Base-by-base conservation (phyloP, 1,284 basidiomycete species). In the Coriolopsis trogii region DNA sequence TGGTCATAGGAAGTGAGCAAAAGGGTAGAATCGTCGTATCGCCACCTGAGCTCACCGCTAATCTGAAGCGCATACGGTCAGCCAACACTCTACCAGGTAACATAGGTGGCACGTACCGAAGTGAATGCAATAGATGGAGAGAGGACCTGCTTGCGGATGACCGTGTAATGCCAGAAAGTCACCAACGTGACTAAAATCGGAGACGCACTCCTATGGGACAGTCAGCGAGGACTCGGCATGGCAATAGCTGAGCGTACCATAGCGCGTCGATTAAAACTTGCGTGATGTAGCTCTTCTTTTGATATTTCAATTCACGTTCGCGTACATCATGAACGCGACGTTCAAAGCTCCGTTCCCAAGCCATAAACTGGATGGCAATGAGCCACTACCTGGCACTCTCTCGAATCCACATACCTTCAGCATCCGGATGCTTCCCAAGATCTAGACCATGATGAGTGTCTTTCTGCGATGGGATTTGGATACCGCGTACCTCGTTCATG, bases 341-440 rank as follows among this genome's bases (percentile, higher is more conserved):
- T 70, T 96, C 93, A 62, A 96, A 96, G 61, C 85, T 91, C n/a
- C 91, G 83, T 70, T 97, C 94, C 93, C 93, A 95, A 13, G 91
- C 92, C 91, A 95, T 95, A 70, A 95, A 95, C 84, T 89, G 55
- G 7, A 40, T 15, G 30, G 13, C 30, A 31, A n/a, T n/a, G 30
- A 31, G 10, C 13, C 16, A 31, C 13, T 12, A 15, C 30, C 30
- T 12, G 16, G 30, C 30, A 15, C 10, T 15, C 10, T 15, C 30
- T 31, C 13, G 30, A 6, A 24, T 24, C 21, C 3, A 28, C 53
- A 36, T 48, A 85, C 84, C 77, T 97, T 96, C 62, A 96, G 81
- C 91, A 95, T 95, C n/a, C 93, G 80, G 56, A 96, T 93, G 3
- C 83, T 91, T 42, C 90, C 90, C 7, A 97, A 74, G 47, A 94